Conservation (phyloP, 345 rosid genomes). For the Boechera stricta region DNA sequence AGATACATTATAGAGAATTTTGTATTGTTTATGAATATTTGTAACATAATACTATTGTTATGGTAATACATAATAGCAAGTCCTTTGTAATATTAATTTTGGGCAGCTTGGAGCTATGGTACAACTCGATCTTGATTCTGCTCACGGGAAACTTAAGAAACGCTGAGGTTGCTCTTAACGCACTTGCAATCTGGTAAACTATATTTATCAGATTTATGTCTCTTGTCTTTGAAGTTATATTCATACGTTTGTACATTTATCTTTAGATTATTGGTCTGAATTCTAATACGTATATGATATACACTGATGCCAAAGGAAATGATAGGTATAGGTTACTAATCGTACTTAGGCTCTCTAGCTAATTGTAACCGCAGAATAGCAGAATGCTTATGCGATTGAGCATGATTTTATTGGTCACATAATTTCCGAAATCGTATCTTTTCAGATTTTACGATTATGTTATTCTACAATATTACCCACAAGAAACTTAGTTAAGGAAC, state of each 20-base stretch:
- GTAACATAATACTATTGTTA: not conserved
- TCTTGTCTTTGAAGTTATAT: no score
- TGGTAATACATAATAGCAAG: not conserved
- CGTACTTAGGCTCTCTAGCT: not conserved
- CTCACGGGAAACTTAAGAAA: constrained; percentile 65
- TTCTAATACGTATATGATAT: not conserved
- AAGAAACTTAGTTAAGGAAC: no score
- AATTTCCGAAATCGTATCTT: no score
- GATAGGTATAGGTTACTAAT: not conserved
- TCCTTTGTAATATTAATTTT: not conserved
- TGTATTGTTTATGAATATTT: not conserved
- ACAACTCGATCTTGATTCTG: constrained; percentile 68
- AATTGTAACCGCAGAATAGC: no score
- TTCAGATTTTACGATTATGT: no score
- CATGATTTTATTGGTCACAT: no score
- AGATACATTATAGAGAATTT: not conserved
- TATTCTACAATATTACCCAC: no score
- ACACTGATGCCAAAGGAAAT: not conserved
- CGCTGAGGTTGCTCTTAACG: constrained; percentile 76
- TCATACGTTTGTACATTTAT: no score
- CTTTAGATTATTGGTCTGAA: not conserved
- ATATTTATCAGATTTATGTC: not conserved
- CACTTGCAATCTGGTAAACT: constrained; percentile 80
- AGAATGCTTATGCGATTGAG: no score
- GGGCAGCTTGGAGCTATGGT: constrained; percentile 79